Conservation (phyloP, 1,139 yeast genomes). For the Nadsonia starkeyi-henricii region DNA sequence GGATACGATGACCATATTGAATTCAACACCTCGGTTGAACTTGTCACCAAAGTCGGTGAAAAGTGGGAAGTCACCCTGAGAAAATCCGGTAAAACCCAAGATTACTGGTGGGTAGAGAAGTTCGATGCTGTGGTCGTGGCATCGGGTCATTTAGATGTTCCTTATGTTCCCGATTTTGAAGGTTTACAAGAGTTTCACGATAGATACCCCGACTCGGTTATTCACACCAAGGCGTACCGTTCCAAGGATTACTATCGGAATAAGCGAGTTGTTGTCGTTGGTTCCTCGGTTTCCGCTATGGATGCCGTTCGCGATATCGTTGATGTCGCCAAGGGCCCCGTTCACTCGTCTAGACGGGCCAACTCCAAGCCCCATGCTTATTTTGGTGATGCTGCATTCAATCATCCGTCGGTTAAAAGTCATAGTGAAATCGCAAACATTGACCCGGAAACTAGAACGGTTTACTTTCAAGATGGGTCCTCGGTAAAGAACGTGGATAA, state of each 20-base stretch:
- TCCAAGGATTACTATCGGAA: slow-evolving; percentile 27
- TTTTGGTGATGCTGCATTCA: slow-evolving; percentile 1
- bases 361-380: slow-evolving; percentile 5
- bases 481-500: slow-evolving; percentile 28
- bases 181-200: slow-evolving; percentile 40
- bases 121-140: slow-evolving; percentile 48
- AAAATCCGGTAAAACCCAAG: not conserved
- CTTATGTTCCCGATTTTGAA: slow-evolving; percentile 37
- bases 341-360: slow-evolving; percentile 36
- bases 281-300: slow-evolving; percentile 49
- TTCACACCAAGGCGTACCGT: slow-evolving; percentile 49
- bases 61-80: no score
- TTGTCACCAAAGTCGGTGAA: no score
- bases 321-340: slow-evolving; percentile 24
- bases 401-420: not conserved
- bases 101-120: slow-evolving; percentile 12
- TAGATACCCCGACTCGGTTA: slow-evolving; percentile 33
- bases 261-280: slow-evolving; percentile 39
- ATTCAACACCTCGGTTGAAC: no score
- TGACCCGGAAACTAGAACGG: slow-evolving; percentile 1
- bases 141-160: slow-evolving; percentile 43
- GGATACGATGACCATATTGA: no score
- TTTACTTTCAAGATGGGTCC: slow-evolving; percentile 12
- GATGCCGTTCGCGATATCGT: slow-evolving; percentile 44
- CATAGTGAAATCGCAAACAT: not conserved